phyloP scores from a whole-genome alignment of 2,329 filamentous ascomycete species.

The Colletotrichum sublineola region DNA sequence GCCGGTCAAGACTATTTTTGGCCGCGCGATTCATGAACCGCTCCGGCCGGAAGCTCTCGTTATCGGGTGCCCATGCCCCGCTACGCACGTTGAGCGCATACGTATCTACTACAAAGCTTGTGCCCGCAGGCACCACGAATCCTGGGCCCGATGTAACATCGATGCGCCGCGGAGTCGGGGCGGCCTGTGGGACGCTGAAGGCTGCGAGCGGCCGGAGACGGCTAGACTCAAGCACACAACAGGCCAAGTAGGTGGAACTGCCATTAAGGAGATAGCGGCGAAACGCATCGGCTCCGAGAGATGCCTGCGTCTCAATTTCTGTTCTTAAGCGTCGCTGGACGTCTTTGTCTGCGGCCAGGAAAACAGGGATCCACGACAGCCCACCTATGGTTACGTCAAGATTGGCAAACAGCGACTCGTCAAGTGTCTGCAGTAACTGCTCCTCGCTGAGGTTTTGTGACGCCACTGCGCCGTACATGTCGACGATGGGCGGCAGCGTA shows the following conservation, averaged over 20 bases:
- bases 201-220: conserved; percentile 52
- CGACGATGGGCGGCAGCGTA: not conserved
- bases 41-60: conserved; percentile 51
- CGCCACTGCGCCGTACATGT: not conserved
- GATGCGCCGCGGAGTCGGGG: not conserved
- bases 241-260: conserved; percentile 47
- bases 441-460: not conserved
- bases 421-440: conserved; percentile 56
- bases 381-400: conserved; percentile 60
- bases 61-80: conserved; percentile 55
- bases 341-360: conserved; percentile 53
- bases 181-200: not conserved
- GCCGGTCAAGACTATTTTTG: not conserved
- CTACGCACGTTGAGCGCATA: conserved; percentile 57
- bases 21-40: conserved; percentile 45
- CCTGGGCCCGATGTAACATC: conserved; percentile 46
- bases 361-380: conserved; percentile 57
- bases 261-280: too few relatives aligned
- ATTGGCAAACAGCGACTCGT: conserved; percentile 62
- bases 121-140: conserved; percentile 52
- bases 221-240: conserved; percentile 55
- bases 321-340: conserved; percentile 48
- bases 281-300: too few relatives aligned
- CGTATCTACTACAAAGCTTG: conserved; percentile 58
- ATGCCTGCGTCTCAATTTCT: conserved; percentile 44